Conservation (phyloP, 164 flowering plant genomes). For the Stephania cephalantha region DNA sequence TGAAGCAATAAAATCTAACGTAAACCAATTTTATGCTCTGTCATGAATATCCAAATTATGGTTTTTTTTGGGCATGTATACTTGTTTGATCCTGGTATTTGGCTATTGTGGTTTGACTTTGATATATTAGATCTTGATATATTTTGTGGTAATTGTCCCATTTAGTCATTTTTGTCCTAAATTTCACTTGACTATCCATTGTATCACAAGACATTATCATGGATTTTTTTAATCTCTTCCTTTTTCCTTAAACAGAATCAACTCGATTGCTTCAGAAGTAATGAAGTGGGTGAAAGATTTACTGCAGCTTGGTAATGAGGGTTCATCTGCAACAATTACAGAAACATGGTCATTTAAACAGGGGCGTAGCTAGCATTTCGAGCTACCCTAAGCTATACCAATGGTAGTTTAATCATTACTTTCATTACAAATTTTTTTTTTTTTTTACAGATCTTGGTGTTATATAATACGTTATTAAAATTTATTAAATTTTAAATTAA, state of each 20-base stretch:
- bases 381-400: too few relatives aligned
- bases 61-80: not conserved
- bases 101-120: not conserved
- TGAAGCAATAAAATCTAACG: not conserved
- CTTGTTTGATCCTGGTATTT: too few relatives aligned
- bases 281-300: conserved; percentile 48
- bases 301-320: conserved; percentile 66
- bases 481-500: too few relatives aligned
- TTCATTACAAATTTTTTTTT: too few relatives aligned
- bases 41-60: not conserved
- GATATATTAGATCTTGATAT: not conserved
- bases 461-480: too few relatives aligned
- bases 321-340: conserved; percentile 46
- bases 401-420: too few relatives aligned
- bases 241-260: conserved; percentile 27
- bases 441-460: too few relatives aligned
- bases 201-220: not conserved
- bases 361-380: too few relatives aligned
- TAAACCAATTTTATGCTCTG: not conserved
- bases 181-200: not conserved
- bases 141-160: not conserved
- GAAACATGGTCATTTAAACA: conserved; percentile 68
- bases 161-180: too few relatives aligned
- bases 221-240: too few relatives aligned
- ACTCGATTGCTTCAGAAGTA: conserved; percentile 45